These are phyloP conservation scores for Aureobasidium sp. DNA, from an alignment of 2,329 filamentous ascomycete species.

Conservation along the genomic window DNA sequence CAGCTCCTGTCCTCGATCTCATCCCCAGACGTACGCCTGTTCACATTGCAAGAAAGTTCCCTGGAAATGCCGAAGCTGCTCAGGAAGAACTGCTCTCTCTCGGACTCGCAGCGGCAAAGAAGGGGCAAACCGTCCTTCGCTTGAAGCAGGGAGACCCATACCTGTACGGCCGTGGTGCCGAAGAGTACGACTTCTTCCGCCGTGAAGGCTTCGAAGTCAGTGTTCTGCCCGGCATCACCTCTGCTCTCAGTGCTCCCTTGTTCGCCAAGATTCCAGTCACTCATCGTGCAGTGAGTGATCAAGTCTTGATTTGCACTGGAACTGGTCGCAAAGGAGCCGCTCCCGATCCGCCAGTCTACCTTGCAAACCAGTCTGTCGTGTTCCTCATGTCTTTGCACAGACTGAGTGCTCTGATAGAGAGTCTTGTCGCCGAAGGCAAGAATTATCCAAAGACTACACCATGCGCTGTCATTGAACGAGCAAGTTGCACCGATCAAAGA, in stretches of 20 bases:
- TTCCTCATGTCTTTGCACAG: constrained; percentile 94
- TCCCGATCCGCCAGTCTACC: constrained; percentile 73
- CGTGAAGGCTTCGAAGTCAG: constrained; percentile 56
- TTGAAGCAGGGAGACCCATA: constrained; percentile 97
- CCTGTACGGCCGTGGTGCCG: constrained; percentile 88
- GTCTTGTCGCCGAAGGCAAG: constrained; percentile 50
- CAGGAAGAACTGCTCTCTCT: constrained; percentile 81
- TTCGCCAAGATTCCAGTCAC: constrained; percentile 85
- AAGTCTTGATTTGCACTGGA: constrained; percentile 92
- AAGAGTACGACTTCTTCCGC: constrained; percentile 82
- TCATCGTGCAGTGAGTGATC: constrained; percentile 82
- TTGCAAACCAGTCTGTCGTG: constrained; percentile 72
- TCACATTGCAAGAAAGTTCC: constrained; percentile 93
- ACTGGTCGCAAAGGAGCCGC: constrained; percentile 84
- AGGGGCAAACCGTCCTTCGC: constrained; percentile 74
- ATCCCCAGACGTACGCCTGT: constrained; percentile 85
- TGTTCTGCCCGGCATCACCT: constrained; percentile 86
- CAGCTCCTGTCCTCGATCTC: constrained; percentile 75
- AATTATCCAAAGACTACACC: constrained; percentile 71
- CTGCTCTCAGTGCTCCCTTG: constrained; percentile 75
- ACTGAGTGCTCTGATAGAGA: constrained; percentile 64
- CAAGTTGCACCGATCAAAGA: constrained; percentile 87
- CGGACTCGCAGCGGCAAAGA: constrained; percentile 61
- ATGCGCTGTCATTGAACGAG: constrained; percentile 87
- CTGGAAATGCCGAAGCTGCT: constrained; percentile 88